A percentile compares a stretch with the other conserved stretches of the same genome.
Evolutionary conservation across 1,139 yeast genomes (phyloP).

Genomic region (Blastobotrys elegans): DNA sequence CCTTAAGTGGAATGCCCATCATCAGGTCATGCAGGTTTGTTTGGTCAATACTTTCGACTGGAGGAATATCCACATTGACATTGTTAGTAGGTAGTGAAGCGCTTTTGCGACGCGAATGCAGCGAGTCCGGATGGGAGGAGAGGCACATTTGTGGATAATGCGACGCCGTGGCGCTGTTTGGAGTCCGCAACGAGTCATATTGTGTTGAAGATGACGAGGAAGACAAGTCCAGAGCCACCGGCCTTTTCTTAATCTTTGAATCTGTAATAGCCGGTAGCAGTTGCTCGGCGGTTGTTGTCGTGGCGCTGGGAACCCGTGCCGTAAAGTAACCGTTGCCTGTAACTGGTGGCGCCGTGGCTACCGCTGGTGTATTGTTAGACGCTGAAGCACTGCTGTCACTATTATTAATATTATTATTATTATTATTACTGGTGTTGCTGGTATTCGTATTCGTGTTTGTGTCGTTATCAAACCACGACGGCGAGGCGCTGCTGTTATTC

Average conservation of each 20-base stretch:
- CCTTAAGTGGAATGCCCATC: neutral
- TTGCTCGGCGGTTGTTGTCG: neutral
- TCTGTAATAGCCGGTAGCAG: neutral
- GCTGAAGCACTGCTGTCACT: neutral
- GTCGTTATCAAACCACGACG: neutral
- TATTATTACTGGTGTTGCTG: neutral
- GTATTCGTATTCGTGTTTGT: neutral
- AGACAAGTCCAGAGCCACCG: neutral
- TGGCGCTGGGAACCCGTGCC: neutral
- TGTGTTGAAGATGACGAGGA: neutral
- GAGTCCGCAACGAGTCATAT: constrained; percentile 3
- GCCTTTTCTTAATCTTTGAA: neutral
- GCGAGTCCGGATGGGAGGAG: constrained; percentile 1
- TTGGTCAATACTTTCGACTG: neutral
- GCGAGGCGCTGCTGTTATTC: neutral
- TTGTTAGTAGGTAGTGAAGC: constrained; percentile 7
- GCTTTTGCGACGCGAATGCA: constrained; percentile 5
- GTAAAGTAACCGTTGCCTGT: constrained; percentile 3
- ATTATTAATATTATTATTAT: neutral
- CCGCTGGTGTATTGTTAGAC: constrained; percentile 5
- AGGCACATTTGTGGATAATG: constrained; percentile 3
- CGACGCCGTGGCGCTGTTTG: constrained; percentile 7
- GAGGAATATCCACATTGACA: constrained; percentile 5
- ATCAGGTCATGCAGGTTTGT: neutral
- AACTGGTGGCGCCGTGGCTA: constrained; percentile 8